A percentile compares a stretch with the other conserved stretches of the same genome.
Conservation (phyloP, 768 basidiomycete species). For the Gymnopilus junonius region DNA sequence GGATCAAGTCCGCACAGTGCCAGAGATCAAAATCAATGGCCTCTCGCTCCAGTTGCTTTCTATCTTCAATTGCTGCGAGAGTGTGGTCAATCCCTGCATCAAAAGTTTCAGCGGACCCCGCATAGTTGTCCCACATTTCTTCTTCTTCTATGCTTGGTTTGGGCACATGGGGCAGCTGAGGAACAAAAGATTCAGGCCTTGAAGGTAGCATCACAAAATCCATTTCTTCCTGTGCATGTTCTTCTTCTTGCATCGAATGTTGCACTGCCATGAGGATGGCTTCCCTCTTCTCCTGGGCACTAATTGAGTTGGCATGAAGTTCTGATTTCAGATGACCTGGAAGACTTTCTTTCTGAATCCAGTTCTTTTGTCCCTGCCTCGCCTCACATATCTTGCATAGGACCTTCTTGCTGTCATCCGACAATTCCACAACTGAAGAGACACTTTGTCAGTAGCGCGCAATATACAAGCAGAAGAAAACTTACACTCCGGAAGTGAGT, state of each 20-base stretch:
- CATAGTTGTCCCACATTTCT: background rate
- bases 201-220: background rate
- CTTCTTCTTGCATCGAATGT: background rate
- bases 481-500: no score
- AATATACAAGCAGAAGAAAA: no score
- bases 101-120: background rate
- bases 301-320: background rate
- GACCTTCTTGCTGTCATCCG: background rate
- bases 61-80: background rate
- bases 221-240: background rate
- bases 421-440: background rate
- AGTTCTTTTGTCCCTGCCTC: background rate
- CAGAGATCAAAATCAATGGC: background rate
- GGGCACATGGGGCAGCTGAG: background rate
- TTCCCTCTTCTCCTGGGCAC: background rate
- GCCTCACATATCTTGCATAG: background rate
- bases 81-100: background rate
- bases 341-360: conserved; percentile 6
- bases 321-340: background rate
- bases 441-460: no score
- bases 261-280: background rate
- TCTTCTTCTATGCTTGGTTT: background rate
- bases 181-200: background rate
- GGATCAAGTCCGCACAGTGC: background rate
- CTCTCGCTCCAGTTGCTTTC: background rate